These are phyloP conservation scores for Neurospora africana DNA, from an alignment of 495 filamentous ascomycete species.

Conservation along the genomic window DNA sequence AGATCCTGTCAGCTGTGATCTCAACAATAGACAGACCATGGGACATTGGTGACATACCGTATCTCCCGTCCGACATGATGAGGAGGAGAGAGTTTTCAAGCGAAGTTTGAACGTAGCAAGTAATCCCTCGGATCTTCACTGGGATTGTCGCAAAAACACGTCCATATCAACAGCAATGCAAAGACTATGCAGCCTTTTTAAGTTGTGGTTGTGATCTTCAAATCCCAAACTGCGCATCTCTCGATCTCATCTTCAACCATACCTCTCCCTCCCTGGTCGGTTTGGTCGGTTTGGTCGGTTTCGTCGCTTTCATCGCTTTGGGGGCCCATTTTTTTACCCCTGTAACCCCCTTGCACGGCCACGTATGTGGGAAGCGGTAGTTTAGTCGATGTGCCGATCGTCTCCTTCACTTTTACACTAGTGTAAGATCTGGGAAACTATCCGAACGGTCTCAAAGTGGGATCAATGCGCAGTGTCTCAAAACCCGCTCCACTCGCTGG, in stretches of 20 bases:
- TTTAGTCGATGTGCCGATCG: no score
- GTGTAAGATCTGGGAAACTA: no score
- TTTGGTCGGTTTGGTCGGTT: no score
- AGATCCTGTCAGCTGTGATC: neutral
- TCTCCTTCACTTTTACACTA: no score
- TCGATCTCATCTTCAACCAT: neutral
- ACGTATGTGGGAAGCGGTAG: no score
- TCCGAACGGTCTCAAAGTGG: no score
- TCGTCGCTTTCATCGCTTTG: no score
- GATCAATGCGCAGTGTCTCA: no score
- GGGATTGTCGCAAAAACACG: neutral
- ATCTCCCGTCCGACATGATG: conserved; percentile 4
- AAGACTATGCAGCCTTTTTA: neutral
- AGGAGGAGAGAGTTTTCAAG: neutral
- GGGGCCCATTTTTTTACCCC: no score
- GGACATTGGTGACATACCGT: neutral
- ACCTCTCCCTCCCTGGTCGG: no score
- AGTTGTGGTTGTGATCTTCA: neutral
- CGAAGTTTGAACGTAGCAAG: neutral
- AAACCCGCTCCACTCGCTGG: no score
- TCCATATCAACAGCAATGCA: neutral
- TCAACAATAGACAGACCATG: neutral
- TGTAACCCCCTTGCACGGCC: no score
- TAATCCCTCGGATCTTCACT: neutral
- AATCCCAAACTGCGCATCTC: neutral